These are phyloP conservation scores for Calonectria multiphialidica DNA, from an alignment of 2,329 filamentous ascomycete species.

Conservation along the genomic window DNA sequence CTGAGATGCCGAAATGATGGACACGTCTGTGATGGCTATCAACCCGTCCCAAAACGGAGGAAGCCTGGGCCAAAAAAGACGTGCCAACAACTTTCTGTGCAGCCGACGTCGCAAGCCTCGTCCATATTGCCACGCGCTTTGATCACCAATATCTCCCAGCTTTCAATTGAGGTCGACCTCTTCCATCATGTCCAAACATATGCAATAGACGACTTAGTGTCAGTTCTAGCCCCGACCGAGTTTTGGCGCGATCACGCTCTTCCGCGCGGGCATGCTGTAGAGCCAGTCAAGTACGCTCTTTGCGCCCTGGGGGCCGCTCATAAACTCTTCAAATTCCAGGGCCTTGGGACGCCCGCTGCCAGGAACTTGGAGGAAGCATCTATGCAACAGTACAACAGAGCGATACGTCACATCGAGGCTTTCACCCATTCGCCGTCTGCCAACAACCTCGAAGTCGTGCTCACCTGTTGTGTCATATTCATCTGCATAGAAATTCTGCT, in stretches of 20 bases:
- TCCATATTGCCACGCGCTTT: not conserved
- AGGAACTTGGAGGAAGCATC: not conserved
- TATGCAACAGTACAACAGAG: not conserved
- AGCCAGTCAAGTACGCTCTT: not conserved
- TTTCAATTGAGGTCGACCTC: not conserved
- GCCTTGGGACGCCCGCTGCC: too few species aligned
- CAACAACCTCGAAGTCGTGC: not conserved
- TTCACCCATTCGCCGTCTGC: not conserved
- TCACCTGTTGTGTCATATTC: constrained; percentile 3
- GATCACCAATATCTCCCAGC: not conserved
- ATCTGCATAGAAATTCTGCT: not conserved
- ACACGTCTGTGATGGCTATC: not conserved
- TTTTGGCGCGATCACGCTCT: constrained; percentile 2
- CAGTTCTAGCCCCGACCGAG: not conserved
- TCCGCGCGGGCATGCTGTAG: not conserved
- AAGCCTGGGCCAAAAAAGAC: not conserved
- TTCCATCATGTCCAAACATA: not conserved
- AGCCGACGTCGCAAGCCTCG: not conserved
- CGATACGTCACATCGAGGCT: not conserved
- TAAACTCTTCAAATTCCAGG: not conserved
- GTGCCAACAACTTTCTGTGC: not conserved
- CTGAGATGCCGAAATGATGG: not conserved
- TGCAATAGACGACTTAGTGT: not conserved
- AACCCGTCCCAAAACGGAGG: not conserved
- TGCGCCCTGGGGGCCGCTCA: constrained; percentile 3